Base-by-base conservation (phyloP, 148 eudicot genomes). In the Suaeda aralocaspica region DNA sequence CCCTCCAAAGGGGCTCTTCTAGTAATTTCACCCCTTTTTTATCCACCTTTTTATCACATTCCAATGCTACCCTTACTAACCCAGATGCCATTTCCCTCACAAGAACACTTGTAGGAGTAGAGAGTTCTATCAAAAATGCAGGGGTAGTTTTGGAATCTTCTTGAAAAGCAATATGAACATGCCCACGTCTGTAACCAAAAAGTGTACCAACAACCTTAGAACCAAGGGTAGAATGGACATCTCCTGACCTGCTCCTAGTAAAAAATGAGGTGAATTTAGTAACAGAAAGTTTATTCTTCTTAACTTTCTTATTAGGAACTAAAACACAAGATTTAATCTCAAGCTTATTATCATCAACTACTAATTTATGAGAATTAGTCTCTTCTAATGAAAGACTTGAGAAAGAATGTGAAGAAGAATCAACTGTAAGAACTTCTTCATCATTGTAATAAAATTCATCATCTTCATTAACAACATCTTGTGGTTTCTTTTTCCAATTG, bases 1-100 rank as follows among this genome's bases (percentile, higher is more conserved):
- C 87, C 75, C 97, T 90, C 98, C 98, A 93, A 18, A 84, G 69
- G 8, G 88, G 92, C 89, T 93, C 98, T 18, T 91, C 95, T 0
- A 87, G 76, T 28, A 94, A 68, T 59, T 74, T 86, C n/a, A 41
- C 33, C 14, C 74, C 78, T 41, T 82, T 83, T 64, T 77, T 84
- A 69, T 75, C 82, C 41, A 62, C 64, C 4, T 77, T 69, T 56
- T 85, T 85, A 46, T 90, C 90, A 29, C 92, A 86, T 25, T 90
- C 96, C 19, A 90, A 67, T 5, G 92, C 96, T 1, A 90, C 85
- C 41, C 96, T 74, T n/a, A 90, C 92, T 55, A 86, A 31, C 67
- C 96, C 96, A 0, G 91, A 86, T 0, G 96, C 87, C 96, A 90
- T 88, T 59, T 88, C 89, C 13, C 74, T 57, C 1, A 90, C 96